Evolutionary conservation across 2,329 filamentous ascomycete species (phyloP).

Genomic region (Paecilomyces variotii): DNA sequence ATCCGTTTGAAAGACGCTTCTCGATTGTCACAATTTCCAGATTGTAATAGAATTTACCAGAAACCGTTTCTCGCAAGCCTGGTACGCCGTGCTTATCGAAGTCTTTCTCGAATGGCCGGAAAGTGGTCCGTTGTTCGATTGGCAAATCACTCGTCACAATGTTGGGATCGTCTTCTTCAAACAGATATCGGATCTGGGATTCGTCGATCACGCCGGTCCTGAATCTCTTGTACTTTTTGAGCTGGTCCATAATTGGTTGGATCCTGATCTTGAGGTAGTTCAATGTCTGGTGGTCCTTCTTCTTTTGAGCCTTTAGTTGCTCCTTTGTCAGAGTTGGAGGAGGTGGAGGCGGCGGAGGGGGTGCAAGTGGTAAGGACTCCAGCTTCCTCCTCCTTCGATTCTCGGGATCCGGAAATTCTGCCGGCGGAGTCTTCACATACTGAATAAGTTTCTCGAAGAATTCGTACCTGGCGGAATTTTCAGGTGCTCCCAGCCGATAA

Average conservation of each 20-base stretch:
- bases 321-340: constrained; percentile 61
- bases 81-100: constrained; percentile 71
- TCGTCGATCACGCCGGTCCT: constrained; percentile 70
- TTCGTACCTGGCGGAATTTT: constrained; percentile 55
- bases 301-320: constrained; percentile 71
- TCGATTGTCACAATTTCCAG: constrained; percentile 88
- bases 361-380: constrained; percentile 67
- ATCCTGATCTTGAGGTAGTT: constrained; percentile 83
- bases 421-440: constrained; percentile 70
- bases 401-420: constrained; percentile 77
- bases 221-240: constrained; percentile 90
- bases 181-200: constrained; percentile 67
- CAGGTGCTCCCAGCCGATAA: constrained; percentile 61
- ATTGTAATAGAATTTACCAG: constrained; percentile 88
- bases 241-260: constrained; percentile 94
- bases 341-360: constrained; percentile 59
- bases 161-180: constrained; percentile 71
- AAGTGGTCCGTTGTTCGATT: constrained; percentile 48
- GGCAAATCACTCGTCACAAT: constrained; percentile 53
- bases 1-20: constrained; percentile 92
- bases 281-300: constrained; percentile 72
- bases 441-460: constrained; percentile 71
- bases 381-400: constrained; percentile 81
- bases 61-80: constrained; percentile 66
- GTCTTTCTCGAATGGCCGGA: constrained; percentile 69